A percentile compares a stretch with the other conserved stretches of the same genome.
Evolutionary conservation across 2,329 filamentous ascomycete species (phyloP).

Genomic region (Gliomastix tumulicola): DNA sequence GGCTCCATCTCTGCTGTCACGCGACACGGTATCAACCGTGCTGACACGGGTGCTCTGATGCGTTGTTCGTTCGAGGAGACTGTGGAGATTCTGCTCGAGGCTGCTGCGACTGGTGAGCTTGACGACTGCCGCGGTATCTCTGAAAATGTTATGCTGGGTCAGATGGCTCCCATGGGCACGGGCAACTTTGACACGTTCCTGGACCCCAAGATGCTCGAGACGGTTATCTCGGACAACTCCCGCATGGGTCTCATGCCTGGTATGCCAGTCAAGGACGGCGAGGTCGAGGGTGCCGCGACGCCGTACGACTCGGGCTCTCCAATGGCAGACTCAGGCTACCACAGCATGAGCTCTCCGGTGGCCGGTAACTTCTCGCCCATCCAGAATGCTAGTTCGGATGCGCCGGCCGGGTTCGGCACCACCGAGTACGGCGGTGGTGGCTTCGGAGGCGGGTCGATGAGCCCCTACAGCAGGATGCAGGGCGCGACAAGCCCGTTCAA

Average conservation of each 20-base stretch:
- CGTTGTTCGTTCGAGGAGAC: constrained; percentile 99
- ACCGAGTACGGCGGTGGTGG: constrained; percentile 49
- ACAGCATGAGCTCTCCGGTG: constrained; percentile 56
- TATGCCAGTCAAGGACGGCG: constrained; percentile 67
- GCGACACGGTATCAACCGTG: constrained; percentile 95
- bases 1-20: constrained; percentile 94
- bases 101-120: constrained; percentile 87
- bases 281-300: constrained; percentile 78
- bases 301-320: constrained; percentile 89
- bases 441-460: constrained; percentile 43
- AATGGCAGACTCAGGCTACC: constrained; percentile 63
- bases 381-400: constrained; percentile 66
- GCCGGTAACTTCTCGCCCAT: constrained; percentile 71
- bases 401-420: constrained; percentile 57
- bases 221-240: constrained; percentile 87
- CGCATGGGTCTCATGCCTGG: constrained; percentile 76
- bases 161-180: constrained; percentile 94
- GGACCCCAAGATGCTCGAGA: constrained; percentile 92
- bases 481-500: constrained; percentile 71
- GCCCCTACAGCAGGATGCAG: constrained; percentile 56
- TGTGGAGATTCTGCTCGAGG: constrained; percentile 94
- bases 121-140: constrained; percentile 98
- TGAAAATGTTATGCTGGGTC: constrained; percentile 97
- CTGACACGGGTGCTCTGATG: constrained; percentile 97
- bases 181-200: constrained; percentile 92